Evolutionary conservation across 768 basidiomycete species (phyloP).

Genomic region (Tricholoma bakamatsutake): DNA sequence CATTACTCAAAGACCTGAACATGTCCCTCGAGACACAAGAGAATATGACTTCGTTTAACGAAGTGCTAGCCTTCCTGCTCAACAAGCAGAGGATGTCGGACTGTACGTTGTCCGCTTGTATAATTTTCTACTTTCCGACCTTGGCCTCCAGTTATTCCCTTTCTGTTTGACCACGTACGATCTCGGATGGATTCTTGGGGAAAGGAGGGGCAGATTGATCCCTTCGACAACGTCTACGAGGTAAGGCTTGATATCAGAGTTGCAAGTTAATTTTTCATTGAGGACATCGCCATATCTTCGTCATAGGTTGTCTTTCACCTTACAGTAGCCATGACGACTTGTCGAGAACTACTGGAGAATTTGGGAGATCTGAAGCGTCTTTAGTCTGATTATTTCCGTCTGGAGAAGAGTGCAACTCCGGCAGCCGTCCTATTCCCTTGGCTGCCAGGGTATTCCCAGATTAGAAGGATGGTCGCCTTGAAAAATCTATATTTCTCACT

Average conservation of each 20-base stretch:
- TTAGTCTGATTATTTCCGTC: constrained; percentile 12
- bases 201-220: constrained; percentile 16
- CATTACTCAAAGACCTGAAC: no score
- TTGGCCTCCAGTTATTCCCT: constrained; percentile 13
- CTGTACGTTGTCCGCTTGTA: background rate
- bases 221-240: constrained; percentile 19
- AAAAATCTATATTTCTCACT: constrained; percentile 23
- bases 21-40: no score
- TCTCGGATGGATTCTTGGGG: constrained; percentile 18
- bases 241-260: constrained; percentile 7
- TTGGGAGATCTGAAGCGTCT: constrained; percentile 12
- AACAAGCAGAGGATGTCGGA: constrained; percentile 9
- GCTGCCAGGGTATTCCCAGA: constrained; percentile 27
- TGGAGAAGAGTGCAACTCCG: constrained; percentile 29
- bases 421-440: constrained; percentile 27
- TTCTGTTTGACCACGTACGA: constrained; percentile 19
- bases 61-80: constrained; percentile 8
- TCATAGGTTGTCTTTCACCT: constrained; percentile 23
- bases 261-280: no score
- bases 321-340: constrained; percentile 25
- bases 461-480: constrained; percentile 23
- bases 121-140: background rate
- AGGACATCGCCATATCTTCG: no score
- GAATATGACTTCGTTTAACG: constrained; percentile 19
- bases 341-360: constrained; percentile 21